Conservation (phyloP, 257 asterid genomes). For the Solanum dulcamara region DNA sequence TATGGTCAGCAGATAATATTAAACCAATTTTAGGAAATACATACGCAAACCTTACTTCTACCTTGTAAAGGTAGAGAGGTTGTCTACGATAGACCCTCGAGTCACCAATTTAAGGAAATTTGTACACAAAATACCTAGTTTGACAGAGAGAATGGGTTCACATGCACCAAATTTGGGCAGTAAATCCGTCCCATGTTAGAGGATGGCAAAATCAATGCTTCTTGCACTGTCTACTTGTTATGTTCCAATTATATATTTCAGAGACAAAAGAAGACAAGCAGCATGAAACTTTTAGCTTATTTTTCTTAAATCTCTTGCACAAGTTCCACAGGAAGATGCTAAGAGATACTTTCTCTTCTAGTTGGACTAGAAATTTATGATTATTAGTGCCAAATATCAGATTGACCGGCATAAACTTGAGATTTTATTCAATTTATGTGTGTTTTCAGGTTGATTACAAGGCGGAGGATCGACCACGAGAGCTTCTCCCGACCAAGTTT, state of each 20-base stretch:
- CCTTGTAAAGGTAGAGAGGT: not conserved
- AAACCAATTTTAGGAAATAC: not conserved
- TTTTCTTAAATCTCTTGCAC: not conserved
- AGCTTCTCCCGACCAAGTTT: slow-evolving; percentile 23
- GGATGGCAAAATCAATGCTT: not conserved
- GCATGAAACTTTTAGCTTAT: not conserved
- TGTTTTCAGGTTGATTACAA: slow-evolving; percentile 31
- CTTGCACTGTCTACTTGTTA: not conserved
- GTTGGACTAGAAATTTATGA: not conserved
- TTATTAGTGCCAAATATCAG: not conserved
- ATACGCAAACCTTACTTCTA: not conserved
- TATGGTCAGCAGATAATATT: not conserved
- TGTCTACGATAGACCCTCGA: not conserved
- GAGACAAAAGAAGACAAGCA: not conserved
- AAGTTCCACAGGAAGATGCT: not conserved
- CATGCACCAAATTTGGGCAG: not conserved
- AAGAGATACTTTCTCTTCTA: not conserved
- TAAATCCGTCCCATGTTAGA: not conserved
- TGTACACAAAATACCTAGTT: not conserved
- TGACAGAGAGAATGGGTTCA: not conserved
- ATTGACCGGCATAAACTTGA: not conserved
- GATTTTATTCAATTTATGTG: not conserved
- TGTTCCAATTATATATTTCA: not conserved
- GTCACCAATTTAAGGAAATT: not conserved
- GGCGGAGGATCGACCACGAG: not conserved